Conservation (phyloP, 306 rosid genomes). For the Vachellia collinsii region DNA sequence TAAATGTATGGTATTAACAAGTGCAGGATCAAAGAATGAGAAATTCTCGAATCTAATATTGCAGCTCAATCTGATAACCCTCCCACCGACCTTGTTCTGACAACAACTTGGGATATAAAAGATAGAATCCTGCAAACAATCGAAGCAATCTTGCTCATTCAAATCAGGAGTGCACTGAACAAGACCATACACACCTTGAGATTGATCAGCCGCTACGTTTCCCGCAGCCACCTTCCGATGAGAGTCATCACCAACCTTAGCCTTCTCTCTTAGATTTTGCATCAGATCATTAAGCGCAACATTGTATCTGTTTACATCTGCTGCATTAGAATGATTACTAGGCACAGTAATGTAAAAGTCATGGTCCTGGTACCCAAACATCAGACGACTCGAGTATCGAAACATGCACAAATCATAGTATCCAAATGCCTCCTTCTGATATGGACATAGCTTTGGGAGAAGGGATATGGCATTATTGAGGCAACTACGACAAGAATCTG, state of each 20-base stretch:
- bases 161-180: constrained; percentile 44
- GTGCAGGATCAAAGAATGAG: background rate
- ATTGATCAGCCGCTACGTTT: background rate
- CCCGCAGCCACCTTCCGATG: constrained; percentile 12
- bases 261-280: background rate
- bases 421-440: constrained; percentile 12
- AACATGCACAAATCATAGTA: background rate
- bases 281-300: background rate
- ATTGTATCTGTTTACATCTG: background rate
- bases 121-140: background rate
- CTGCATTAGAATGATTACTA: background rate
- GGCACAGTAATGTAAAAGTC: background rate
- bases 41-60: background rate
- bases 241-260: constrained; percentile 19
- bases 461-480: constrained; percentile 16
- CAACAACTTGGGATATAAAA: background rate
- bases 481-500: constrained; percentile 36
- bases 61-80: constrained; percentile 28
- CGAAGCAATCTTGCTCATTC: background rate
- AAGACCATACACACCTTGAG: constrained; percentile 17
- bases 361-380: background rate
- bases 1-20: background rate
- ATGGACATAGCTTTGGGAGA: background rate
- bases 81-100: background rate
- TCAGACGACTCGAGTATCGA: background rate